Evolutionary conservation across 1,284 basidiomycete genomes (phyloP).

Genomic region (Apiotrichum porosum): DNA sequence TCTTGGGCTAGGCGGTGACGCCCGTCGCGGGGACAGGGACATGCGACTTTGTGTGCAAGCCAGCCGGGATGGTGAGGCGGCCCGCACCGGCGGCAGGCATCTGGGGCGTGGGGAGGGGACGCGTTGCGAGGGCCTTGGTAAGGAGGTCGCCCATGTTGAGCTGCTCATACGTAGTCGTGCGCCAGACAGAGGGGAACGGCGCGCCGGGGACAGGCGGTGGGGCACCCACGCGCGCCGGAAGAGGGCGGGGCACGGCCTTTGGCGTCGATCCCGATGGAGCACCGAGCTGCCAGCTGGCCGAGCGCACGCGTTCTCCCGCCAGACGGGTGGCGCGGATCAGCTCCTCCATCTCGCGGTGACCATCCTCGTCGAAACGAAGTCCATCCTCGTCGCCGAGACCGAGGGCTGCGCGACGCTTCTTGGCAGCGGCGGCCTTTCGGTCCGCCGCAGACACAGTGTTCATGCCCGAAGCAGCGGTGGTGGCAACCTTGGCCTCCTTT

Average conservation of each 20-base stretch:
- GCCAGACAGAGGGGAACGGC: constrained; percentile 18
- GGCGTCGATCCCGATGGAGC: no score
- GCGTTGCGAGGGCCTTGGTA: constrained; percentile 36
- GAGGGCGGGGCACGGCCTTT: background rate
- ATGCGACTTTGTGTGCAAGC: background rate
- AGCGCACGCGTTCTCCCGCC: constrained; percentile 52
- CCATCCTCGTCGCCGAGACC: constrained; percentile 48
- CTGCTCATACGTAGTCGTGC: constrained; percentile 28
- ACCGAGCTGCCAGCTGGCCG: constrained; percentile 1
- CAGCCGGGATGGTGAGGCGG: background rate
- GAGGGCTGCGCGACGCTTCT: constrained; percentile 25
- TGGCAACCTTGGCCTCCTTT: constrained; percentile 17
- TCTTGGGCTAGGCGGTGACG: no score
- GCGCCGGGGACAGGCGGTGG: background rate
- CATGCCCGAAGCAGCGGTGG: background rate
- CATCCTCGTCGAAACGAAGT: constrained; percentile 67
- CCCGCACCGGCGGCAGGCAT: background rate
- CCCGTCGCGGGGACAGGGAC: no score
- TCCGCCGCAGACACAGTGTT: constrained; percentile 11
- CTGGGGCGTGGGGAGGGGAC: constrained; percentile 14
- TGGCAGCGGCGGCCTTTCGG: constrained; percentile 53
- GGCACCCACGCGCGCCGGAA: background rate
- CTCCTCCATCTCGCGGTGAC: constrained; percentile 64
- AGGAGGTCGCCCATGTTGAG: constrained; percentile 33
- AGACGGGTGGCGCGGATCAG: constrained; percentile 56